Conservation (phyloP, 768 basidiomycete genomes). For the Aureoboletus auriporus region DNA sequence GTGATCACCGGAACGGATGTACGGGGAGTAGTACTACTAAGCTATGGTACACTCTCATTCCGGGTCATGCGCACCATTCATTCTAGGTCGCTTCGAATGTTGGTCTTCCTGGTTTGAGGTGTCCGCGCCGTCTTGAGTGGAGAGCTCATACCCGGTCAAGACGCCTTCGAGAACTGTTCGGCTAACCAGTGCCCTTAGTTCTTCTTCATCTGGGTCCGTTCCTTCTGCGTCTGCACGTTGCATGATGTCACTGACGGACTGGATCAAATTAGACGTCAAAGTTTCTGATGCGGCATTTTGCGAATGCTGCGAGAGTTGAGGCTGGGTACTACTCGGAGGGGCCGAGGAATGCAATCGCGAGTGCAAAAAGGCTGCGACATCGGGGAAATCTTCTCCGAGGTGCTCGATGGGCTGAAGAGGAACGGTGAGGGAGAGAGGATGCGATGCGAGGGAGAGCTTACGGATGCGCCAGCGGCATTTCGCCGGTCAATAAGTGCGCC, state of each 20-base stretch:
- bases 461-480: constrained; percentile 75
- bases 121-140: constrained; percentile 18
- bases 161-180: constrained; percentile 66
- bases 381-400: constrained; percentile 66
- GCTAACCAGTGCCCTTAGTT: constrained; percentile 57
- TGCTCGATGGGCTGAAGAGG: constrained; percentile 54
- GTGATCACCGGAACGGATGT: constrained; percentile 31
- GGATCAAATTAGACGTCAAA: constrained; percentile 65
- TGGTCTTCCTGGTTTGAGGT: constrained; percentile 8
- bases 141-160: constrained; percentile 54
- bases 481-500: constrained; percentile 61
- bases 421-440: constrained; percentile 9
- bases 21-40: constrained; percentile 6
- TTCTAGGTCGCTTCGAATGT: constrained; percentile 23
- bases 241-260: constrained; percentile 65
- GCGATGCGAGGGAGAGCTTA: constrained; percentile 36
- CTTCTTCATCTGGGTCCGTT: constrained; percentile 56
- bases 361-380: constrained; percentile 60
- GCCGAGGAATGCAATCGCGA: constrained; percentile 26
- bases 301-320: constrained; percentile 56
- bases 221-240: constrained; percentile 53
- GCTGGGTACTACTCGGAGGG: constrained; percentile 1
- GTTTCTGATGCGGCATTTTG: constrained; percentile 68
- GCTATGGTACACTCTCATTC: neutral
- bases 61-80: constrained; percentile 15